These are phyloP conservation scores for Gracilariopsis chorda DNA, from an alignment of 23 red algal species.

Conservation along the genomic window DNA sequence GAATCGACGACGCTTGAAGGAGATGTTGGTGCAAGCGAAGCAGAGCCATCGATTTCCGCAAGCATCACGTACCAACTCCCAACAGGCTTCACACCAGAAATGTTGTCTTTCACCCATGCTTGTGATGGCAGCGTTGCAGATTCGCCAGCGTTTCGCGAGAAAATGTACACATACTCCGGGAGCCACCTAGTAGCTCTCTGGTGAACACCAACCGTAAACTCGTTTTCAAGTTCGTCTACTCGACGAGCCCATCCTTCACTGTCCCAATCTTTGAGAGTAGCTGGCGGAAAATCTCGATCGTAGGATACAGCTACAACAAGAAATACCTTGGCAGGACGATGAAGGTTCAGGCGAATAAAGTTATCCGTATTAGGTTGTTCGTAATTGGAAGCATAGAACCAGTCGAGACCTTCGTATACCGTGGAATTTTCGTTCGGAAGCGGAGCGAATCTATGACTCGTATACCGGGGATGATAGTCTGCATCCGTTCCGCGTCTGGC, in stretches of 20 bases:
- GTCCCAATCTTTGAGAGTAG: conserved; percentile 13
- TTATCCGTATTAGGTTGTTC: neutral
- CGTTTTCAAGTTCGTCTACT: conserved; percentile 17
- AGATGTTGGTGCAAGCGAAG: neutral
- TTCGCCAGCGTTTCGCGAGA: neutral
- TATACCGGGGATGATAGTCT: conserved; percentile 10
- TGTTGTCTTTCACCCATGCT: conserved; percentile 18
- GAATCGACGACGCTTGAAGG: neutral
- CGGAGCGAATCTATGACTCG: neutral
- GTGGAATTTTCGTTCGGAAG: neutral
- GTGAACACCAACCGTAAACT: conserved; percentile 15
- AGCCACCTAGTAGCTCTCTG: conserved; percentile 24
- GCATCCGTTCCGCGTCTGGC: neutral
- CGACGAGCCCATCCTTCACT: conserved; percentile 1
- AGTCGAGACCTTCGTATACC: conserved; percentile 18
- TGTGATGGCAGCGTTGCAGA: neutral
- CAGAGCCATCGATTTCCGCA: conserved; percentile 28
- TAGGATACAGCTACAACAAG: neutral
- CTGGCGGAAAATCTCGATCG: neutral
- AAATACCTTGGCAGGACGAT: conserved; percentile 16
- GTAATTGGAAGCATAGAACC: conserved; percentile 10
- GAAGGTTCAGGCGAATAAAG: conserved; percentile 25
- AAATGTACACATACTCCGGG: neutral
- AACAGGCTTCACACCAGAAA: neutral
- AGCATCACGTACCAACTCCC: conserved; percentile 37